Conservation (phyloP, 164 flowering plant genomes). For the Aristolochia californica region DNA sequence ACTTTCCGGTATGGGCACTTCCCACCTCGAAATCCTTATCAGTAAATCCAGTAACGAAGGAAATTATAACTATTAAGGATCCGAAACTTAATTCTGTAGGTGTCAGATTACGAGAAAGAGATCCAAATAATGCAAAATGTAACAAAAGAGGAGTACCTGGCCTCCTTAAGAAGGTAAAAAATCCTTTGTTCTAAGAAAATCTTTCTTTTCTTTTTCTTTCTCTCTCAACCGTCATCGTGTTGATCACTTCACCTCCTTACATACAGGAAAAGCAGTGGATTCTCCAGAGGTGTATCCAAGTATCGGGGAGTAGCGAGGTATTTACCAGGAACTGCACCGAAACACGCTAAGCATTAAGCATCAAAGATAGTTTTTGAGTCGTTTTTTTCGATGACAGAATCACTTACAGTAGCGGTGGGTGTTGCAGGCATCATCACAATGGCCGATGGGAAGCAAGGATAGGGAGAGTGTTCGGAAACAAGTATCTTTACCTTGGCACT, state of each 20-base stretch:
- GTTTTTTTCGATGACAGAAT: background rate
- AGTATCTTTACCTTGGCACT: conserved; percentile 64
- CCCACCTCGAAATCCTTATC: background rate
- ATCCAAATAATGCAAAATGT: conserved; percentile 36
- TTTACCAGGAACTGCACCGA: background rate
- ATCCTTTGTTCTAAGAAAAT: background rate
- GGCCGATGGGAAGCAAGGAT: conserved; percentile 82
- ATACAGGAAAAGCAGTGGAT: conserved; percentile 54
- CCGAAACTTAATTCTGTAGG: conserved; percentile 16
- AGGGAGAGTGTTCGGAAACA: conserved; percentile 68
- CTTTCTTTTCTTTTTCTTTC: too few relatives aligned
- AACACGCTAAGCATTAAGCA: background rate
- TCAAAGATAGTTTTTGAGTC: too few relatives aligned
- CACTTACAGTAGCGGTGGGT: background rate
- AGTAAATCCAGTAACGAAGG: too few relatives aligned
- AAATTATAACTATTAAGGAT: too few relatives aligned
- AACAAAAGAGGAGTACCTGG: conserved; percentile 49
- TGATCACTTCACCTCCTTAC: background rate
- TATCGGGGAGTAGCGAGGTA: conserved; percentile 58
- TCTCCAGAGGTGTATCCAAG: conserved; percentile 59
- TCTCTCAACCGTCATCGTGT: too few relatives aligned
- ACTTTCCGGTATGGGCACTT: conserved; percentile 30
- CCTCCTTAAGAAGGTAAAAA: conserved; percentile 42
- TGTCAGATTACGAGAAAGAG: conserved; percentile 38
- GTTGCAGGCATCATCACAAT: conserved; percentile 53